Evolutionary conservation across 1,284 basidiomycete species (phyloP).

Genomic region (Coriolopsis trogii): DNA sequence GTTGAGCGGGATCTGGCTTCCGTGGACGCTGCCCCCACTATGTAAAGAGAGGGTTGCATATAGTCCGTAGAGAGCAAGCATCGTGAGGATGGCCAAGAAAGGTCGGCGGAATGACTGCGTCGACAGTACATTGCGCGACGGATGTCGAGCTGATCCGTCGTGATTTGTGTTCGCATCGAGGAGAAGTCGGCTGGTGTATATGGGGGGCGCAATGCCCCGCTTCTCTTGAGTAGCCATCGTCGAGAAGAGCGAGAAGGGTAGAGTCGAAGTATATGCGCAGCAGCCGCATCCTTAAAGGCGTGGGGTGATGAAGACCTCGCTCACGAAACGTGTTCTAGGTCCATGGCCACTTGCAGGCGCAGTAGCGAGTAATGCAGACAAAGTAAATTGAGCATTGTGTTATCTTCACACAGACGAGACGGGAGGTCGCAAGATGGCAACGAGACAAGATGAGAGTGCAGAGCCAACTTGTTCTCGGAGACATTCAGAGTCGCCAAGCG

Average conservation of each 20-base stretch:
- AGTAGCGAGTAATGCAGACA: neutral
- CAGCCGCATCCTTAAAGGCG: slow-evolving; percentile 12
- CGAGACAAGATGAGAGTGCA: no score
- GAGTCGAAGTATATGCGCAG: neutral
- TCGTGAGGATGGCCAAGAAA: neutral
- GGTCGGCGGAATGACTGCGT: neutral
- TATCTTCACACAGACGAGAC: neutral
- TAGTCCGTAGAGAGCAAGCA: neutral
- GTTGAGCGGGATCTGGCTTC: slow-evolving; percentile 42
- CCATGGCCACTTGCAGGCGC: neutral
- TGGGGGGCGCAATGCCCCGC: neutral
- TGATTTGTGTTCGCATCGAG: no score
- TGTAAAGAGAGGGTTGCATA: neutral
- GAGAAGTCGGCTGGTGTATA: neutral
- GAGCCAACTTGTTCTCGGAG: no score
- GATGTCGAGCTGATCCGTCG: no score
- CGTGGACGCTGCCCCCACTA: neutral
- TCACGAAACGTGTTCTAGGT: slow-evolving; percentile 12
- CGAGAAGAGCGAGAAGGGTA: neutral
- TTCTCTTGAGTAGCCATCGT: slow-evolving; percentile 4
- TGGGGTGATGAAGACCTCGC: slow-evolving; percentile 18
- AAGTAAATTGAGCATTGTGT: neutral
- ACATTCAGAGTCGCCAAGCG: no score
- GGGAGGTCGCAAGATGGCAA: no score
- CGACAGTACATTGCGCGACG: no score